phyloP scores from a whole-genome alignment of 2,329 filamentous ascomycete genomes.

The Aspergillus nomiae region DNA sequence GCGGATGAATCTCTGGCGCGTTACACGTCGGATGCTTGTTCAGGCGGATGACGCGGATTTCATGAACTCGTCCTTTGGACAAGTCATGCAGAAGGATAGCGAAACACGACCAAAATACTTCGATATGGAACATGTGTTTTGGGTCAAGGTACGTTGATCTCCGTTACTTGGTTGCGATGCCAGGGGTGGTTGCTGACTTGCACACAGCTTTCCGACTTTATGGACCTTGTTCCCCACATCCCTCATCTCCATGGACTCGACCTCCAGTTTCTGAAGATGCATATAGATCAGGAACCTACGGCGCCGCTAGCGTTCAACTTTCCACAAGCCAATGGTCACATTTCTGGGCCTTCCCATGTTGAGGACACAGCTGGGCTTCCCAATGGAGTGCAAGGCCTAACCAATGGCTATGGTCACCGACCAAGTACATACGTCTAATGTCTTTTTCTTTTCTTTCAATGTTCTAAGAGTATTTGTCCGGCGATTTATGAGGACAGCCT shows the following conservation, averaged over 20 bases:
- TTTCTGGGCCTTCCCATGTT: slow-evolving; percentile 21
- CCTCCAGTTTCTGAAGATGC: slow-evolving; percentile 43
- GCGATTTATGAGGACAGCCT: slow-evolving; percentile 16
- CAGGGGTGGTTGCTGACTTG: slow-evolving; percentile 13
- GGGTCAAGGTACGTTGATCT: slow-evolving; percentile 48
- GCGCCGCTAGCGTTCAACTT: slow-evolving; percentile 17
- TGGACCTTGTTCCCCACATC: slow-evolving; percentile 51
- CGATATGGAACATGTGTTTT: slow-evolving; percentile 53
- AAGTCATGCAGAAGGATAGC: slow-evolving; percentile 44
- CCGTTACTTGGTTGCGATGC: background rate
- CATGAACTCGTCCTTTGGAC: slow-evolving; percentile 38
- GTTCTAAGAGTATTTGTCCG: slow-evolving; percentile 14
- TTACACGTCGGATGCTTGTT: slow-evolving; percentile 49
- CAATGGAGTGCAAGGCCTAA: slow-evolving; percentile 32
- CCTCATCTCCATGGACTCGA: slow-evolving; percentile 49
- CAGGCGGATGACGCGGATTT: slow-evolving; percentile 42
- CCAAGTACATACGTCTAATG: slow-evolving; percentile 46
- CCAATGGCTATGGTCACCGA: slow-evolving; percentile 40
- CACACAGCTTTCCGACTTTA: slow-evolving; percentile 51
- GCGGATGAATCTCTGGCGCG: slow-evolving; percentile 50
- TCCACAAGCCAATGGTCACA: slow-evolving; percentile 35
- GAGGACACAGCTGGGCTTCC: slow-evolving; percentile 21
- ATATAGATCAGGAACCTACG: slow-evolving; percentile 41
- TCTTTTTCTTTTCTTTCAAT: slow-evolving; percentile 27
- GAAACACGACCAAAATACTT: slow-evolving; percentile 52